A percentile compares a stretch with the other conserved stretches of the same genome.
Evolutionary conservation across 2,329 filamentous ascomycete species (phyloP).

Genomic region (Beauveria asiatica): DNA sequence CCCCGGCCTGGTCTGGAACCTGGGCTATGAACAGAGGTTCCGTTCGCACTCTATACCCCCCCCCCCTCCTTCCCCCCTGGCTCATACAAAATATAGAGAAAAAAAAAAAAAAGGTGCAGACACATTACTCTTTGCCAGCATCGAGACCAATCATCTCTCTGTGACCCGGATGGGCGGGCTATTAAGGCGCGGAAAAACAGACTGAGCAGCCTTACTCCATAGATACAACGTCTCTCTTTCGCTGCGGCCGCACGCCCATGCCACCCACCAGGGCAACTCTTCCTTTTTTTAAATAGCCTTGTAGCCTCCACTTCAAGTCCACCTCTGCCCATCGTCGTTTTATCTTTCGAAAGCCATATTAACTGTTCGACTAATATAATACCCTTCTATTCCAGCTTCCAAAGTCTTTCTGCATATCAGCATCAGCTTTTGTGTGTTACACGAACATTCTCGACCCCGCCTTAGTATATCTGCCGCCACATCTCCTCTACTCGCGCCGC

Average conservation of each 20-base stretch:
- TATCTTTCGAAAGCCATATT: not conserved
- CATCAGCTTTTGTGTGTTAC: not conserved
- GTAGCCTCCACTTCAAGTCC: not conserved
- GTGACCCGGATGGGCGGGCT: constrained; percentile 1
- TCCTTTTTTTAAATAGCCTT: constrained; percentile 6
- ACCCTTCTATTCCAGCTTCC: not conserved
- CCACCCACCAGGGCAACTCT: not conserved
- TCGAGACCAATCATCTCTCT: constrained; percentile 6
- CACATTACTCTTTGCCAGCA: not conserved
- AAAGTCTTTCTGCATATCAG: not conserved
- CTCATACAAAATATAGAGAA: not conserved
- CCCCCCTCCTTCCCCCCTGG: not conserved
- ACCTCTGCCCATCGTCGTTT: not conserved
- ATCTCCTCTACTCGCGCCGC: not conserved
- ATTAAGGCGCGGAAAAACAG: not conserved
- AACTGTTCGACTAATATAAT: not conserved
- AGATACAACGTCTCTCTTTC: not conserved
- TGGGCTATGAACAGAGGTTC: too few species aligned
- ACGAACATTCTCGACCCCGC: not conserved
- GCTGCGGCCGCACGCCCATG: constrained; percentile 1
- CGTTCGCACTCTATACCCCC: too few species aligned
- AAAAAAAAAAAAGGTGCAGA: not conserved
- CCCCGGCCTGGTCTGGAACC: not conserved
- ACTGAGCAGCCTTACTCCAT: not conserved
- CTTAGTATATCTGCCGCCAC: not conserved